Base-by-base conservation (phyloP, 2,329 filamentous ascomycete species). In the Aspergillus sp. region DNA sequence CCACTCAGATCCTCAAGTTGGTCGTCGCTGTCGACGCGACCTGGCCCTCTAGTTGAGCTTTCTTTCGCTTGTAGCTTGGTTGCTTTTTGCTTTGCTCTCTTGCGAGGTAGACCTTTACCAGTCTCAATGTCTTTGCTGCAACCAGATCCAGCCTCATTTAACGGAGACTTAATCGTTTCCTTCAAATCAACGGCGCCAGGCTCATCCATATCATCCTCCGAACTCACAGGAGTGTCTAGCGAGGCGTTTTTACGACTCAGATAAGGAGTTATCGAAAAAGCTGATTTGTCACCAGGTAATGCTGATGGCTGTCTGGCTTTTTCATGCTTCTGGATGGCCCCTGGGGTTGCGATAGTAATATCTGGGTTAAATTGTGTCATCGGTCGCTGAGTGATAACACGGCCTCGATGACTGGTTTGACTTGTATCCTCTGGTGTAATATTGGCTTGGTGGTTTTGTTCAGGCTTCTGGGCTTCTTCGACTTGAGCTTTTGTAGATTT, bases 181-280 rank as follows among this genome's bases (percentile, higher is more conserved):
- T 57, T 42, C 39, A 53, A 47, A 19, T 47, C 45, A 30, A 33
- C 49, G 23, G 50, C 47, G 22, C 53, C 51, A n/a, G 54, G 42
- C 37, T 62, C 58, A 44, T 64, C 56, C 23, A 54, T 48, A 20
- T 64, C 59, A 32, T 53, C 50, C n/a, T 59, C 58, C 22, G 63
- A 63, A 35, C 60, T 62, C 30, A 44, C 52, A 27, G 56, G 57
- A 10, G 61, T 59, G 38, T 60, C 58, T 32, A 71, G 68, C 12
- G 84, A 71, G 53, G 75, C 84, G 51, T 77, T 82, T 22, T 81
- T 84, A 44, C 85, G 82, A 66, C 90, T 95, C 52, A 97, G 75
- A 73, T 95, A 96, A 0, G 91, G 91, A 0, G 91, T 97, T 54
- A 96, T 89, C 3, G 90, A 95, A 67, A 97, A 96, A 2, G 80